These are phyloP conservation scores for Brassica rapa DNA, from an alignment of 345 rosid genomes.

Conservation along the genomic window DNA sequence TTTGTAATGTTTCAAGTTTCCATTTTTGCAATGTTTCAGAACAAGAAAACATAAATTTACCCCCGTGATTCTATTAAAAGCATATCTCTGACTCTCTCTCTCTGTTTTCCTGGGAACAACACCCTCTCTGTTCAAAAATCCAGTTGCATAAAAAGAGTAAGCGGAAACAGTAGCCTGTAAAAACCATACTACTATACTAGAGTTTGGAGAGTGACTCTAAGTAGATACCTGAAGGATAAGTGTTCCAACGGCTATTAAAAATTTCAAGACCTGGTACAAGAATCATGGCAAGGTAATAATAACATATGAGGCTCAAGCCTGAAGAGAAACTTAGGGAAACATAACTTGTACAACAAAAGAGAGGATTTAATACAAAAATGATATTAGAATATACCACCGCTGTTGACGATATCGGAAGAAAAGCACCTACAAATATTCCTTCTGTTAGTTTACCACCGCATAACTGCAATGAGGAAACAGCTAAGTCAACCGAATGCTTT, in stretches of 20 bases:
- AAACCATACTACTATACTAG: not conserved
- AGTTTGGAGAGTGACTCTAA: not conserved
- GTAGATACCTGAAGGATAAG: constrained; percentile 79
- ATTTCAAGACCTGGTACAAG: constrained; percentile 71
- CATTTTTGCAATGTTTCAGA: not conserved
- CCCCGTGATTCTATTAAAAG: not conserved
- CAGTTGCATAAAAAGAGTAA: not conserved
- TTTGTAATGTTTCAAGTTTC: not conserved
- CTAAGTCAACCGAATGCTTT: constrained; percentile 30
- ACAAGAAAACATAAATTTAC: not conserved
- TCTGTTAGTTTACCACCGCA: constrained; percentile 90
- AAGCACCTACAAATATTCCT: constrained; percentile 87
- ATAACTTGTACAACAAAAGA: constrained; percentile 7
- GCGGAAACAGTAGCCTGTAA: not conserved
- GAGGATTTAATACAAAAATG: not conserved
- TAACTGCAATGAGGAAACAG: constrained; percentile 57
- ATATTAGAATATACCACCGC: constrained; percentile 69
- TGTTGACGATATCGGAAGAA: constrained; percentile 92
- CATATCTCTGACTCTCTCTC: not conserved
- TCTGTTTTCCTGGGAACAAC: too few species aligned
- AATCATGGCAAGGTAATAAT: constrained; percentile 9
- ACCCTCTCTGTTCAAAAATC: not conserved
- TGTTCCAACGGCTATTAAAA: constrained; percentile 82
- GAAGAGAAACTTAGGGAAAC: constrained; percentile 16
- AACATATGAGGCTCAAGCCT: constrained; percentile 10